Percentiles rank a stretch among this genome's conserved stretches.
phyloP scores from a whole-genome alignment of 2,329 filamentous ascomycete genomes.

The Exophiala sp. region DNA sequence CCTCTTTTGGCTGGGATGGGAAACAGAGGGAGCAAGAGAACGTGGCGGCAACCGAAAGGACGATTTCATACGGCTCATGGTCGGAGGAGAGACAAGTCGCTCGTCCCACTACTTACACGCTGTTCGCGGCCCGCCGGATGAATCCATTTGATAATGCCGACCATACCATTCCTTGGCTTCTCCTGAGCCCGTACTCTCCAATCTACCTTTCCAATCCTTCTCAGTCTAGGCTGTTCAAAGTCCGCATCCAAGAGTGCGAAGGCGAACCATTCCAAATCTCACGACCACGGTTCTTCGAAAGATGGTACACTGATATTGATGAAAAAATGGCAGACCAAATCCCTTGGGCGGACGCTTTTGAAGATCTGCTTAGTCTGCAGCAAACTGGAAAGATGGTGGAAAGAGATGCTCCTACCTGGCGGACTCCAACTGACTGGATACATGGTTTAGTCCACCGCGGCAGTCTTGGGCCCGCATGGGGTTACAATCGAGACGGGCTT shows the following conservation, averaged over 20 bases:
- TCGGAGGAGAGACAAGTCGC: not conserved
- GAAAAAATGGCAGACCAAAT: slow-evolving; percentile 34
- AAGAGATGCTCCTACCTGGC: slow-evolving; percentile 26
- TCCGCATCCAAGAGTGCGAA: slow-evolving; percentile 20
- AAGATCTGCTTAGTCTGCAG: slow-evolving; percentile 51
- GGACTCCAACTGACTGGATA: slow-evolving; percentile 37
- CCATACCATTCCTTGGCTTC: slow-evolving; percentile 37
- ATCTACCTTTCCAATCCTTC: slow-evolving; percentile 31
- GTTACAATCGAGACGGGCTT: slow-evolving; percentile 22
- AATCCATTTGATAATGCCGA: slow-evolving; percentile 35
- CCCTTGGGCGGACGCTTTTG: slow-evolving; percentile 54
- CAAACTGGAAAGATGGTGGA: slow-evolving; percentile 42
- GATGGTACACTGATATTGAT: slow-evolving; percentile 30
- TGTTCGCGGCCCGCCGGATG: slow-evolving; percentile 15
- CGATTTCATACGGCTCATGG: not conserved
- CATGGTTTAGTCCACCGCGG: slow-evolving; percentile 38
- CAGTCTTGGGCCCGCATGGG: slow-evolving; percentile 39
- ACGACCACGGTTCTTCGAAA: slow-evolving; percentile 19
- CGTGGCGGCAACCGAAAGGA: not conserved
- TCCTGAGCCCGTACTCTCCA: slow-evolving; percentile 51
- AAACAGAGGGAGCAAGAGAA: slow-evolving; percentile 11
- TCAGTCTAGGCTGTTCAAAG: slow-evolving; percentile 20
- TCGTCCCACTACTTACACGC: slow-evolving; percentile 13
- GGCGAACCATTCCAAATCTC: slow-evolving; percentile 20
- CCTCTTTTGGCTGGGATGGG: slow-evolving; percentile 21